Evolutionary conservation across 192 early-diverging fungal genomes (phyloP), one percentile per base, ranked within the genome.

Genomic region (Rhizoclosmatium sp.): DNA sequence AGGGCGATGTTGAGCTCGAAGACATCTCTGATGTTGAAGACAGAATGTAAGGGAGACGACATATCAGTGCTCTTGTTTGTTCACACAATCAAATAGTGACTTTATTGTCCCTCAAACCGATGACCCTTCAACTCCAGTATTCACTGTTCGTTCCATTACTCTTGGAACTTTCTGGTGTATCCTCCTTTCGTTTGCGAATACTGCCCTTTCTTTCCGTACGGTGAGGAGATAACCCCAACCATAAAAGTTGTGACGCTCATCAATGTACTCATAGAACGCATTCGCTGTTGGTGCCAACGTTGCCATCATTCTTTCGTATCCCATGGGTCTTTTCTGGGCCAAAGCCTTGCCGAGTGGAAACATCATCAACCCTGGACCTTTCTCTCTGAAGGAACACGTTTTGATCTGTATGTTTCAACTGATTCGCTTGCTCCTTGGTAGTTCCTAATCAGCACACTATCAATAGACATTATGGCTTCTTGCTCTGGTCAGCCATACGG

Each of bases 291-390:
- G 86, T 44, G 89, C 92, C 21, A 89, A 91, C 82, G 87, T 96
- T 45, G 94, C 92, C 2, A 88, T 92, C 72, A 76, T 96, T 79
- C 84, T 94, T 0, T 84, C 92, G 2, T 96, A 93, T 31, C 31
- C 31, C 31, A 31, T 31, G 31, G 95, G 78, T 42, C 46, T 79
- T 23, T 21, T 48, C 44, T 59, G 71, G 78, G 51, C 67, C 14
- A 31, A 10, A 12, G 14, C 45, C 4, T n/a, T 79, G 5, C 78
- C 78, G 19, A 73, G 59, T 19, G 93, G 54, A 21, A 42, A 59
- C 23, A 85, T 81, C 78, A 87, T 95, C 65, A 96, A 96, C 78
- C 93, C 93, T 0, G 95, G 94, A 2, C 94, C 92, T 39, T 96
- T 95, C 84, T 91, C 85, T 79, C 88, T 95, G 76, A 96, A 31